Evolutionary conservation across 345 rosid genomes (phyloP), one percentile per base, ranked within the genome.

Genomic region (Ricinus communis): DNA sequence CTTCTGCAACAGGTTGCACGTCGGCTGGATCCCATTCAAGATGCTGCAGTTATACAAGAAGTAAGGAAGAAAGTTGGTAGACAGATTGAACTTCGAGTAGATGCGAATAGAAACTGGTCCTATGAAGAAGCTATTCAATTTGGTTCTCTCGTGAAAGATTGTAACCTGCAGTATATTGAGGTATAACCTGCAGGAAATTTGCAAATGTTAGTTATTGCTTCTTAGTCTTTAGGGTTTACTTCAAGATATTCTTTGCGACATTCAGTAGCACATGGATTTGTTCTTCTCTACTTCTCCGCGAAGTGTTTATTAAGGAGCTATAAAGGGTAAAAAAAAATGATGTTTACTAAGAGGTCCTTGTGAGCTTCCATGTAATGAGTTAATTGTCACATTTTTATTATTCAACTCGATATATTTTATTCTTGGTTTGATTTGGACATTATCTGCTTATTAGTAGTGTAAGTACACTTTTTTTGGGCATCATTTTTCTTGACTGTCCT

Each of bases 41-140:
- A 94, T 82, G 97, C 97, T 79, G 73, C 80, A 71, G 89, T 90
- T 65, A 62, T 94, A 74, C 85, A 79, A 77, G 97, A 88, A 87
- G 87, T 94, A 71, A 86, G 97, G 80, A 85, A 82, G 82, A 83
- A 70, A 50, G 85, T 94, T 25, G 98, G 98, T 15, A 40, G 45
- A 50, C 74, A 83, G 40, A 80, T 85, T 81, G 84, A 86, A 81
- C 88, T 94, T 78, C 98, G 97, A 70, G 97, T 73, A 65, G 98
- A 94, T 84, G 98, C 98, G 70, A 94, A 94, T 58, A 82, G 91
- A 74, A 88, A 86, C 47, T 94, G 98, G 98, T 82, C 83, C 52
- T 94, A 85, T 73, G 86, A 91, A 75, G 86, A 91, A 74, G 98
- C 98, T 71, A 74, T 83, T 62, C 65, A 79, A 58, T 94, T 94